Conservation (phyloP, 2,329 filamentous ascomycete genomes). For the Fusarium sp. region DNA sequence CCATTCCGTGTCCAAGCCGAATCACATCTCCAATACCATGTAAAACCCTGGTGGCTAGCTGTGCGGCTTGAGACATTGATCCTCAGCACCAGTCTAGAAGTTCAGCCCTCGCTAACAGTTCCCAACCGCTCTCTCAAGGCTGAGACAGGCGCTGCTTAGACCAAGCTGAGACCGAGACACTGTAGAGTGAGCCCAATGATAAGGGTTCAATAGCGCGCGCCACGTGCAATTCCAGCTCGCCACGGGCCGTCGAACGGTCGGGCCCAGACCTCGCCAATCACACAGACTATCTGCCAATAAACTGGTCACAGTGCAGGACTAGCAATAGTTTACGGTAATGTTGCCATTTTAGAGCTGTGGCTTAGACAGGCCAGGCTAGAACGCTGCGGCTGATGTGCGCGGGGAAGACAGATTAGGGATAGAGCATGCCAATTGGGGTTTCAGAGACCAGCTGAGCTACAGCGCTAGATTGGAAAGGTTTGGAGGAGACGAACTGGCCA, state of each 20-base stretch:
- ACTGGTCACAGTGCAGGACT: neutral
- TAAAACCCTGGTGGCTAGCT: neutral
- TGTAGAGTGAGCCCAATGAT: neutral
- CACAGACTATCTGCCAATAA: neutral
- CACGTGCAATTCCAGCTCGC: neutral
- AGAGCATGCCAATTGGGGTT: neutral
- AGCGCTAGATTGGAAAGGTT: neutral
- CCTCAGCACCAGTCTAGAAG: no score
- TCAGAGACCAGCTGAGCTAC: neutral
- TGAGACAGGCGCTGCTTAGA: neutral
- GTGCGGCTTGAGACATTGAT: neutral
- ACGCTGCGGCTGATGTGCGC: neutral
- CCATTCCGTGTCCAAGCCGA: neutral
- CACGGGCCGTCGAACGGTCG: neutral
- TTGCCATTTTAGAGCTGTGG: neutral
- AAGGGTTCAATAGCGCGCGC: neutral
- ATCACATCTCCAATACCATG: neutral
- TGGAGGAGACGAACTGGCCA: neutral
- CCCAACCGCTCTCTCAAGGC: neutral
- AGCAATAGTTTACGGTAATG: neutral
- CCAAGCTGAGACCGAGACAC: neutral
- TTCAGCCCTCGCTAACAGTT: neutral
- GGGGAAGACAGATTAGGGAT: neutral
- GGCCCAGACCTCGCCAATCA: neutral
- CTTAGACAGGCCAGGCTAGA: neutral